These are phyloP conservation scores for Aspergillus jensenii DNA, from an alignment of 2,329 filamentous ascomycete species.

Conservation along the genomic window DNA sequence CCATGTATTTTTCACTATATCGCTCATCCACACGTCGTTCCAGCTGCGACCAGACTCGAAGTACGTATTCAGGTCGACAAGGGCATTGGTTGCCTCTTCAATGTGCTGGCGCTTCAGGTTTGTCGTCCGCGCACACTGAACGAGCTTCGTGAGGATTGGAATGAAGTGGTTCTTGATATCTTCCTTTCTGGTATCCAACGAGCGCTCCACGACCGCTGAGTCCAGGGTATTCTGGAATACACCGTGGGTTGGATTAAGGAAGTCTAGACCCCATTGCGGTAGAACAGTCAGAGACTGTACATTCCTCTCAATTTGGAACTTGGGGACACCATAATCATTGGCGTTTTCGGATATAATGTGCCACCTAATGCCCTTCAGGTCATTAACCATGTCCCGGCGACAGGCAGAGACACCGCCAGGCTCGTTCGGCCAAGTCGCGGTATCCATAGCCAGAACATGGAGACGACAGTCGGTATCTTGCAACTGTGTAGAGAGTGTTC, in stretches of 20 bases:
- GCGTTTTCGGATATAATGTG: constrained; percentile 56
- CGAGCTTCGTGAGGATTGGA: constrained; percentile 50
- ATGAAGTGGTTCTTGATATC: constrained; percentile 54
- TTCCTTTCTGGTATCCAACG: constrained; percentile 40
- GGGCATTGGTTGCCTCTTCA: constrained; percentile 46
- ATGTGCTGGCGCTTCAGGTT: constrained; percentile 42
- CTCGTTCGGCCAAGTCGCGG: constrained; percentile 53
- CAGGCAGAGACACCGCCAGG: constrained; percentile 57
- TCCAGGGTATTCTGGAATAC: constrained; percentile 54
- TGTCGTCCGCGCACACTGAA: constrained; percentile 50
- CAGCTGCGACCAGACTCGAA: constrained; percentile 49
- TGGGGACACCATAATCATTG: constrained; percentile 55
- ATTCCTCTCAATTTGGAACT: constrained; percentile 55
- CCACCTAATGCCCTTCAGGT: constrained; percentile 52
- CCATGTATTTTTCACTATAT: constrained; percentile 45
- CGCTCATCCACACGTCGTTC: constrained; percentile 48
- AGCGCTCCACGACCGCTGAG: constrained; percentile 44
- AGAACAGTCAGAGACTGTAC: constrained; percentile 54
- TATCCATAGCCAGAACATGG: constrained; percentile 54
- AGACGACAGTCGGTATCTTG: constrained; percentile 49
- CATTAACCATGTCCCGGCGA: constrained; percentile 55
- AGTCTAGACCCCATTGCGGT: constrained; percentile 55
- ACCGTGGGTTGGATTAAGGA: constrained; percentile 52
- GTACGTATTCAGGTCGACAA: constrained; percentile 50
- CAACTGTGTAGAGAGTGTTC: constrained; percentile 28